Evolutionary conservation across 306 rosid genomes (phyloP).

Genomic region (Vigna reflexopilosa): DNA sequence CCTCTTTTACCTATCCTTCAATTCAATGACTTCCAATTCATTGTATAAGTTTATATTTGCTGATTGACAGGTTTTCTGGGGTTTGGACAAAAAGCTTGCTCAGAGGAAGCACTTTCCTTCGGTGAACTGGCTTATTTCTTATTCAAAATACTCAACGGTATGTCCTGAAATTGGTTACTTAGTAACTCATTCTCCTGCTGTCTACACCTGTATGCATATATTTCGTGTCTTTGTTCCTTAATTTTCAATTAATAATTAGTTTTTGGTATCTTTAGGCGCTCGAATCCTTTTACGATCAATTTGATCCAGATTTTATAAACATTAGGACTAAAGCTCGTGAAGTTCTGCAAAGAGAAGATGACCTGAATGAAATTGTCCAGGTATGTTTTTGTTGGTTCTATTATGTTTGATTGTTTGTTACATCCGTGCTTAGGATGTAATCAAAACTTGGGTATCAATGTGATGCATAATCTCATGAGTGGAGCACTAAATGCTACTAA

Average conservation of each 20-base stretch:
- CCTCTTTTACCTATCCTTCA: background rate
- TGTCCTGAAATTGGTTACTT: conserved; percentile 45
- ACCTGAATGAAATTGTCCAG: conserved; percentile 97
- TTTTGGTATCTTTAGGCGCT: conserved; percentile 69
- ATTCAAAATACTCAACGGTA: conserved; percentile 92
- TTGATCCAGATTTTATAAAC: conserved; percentile 95
- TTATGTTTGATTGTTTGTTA: conserved; percentile 21
- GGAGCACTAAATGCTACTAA: conserved; percentile 33
- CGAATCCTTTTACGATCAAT: conserved; percentile 91
- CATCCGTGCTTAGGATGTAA: background rate
- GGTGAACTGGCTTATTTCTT: conserved; percentile 99
- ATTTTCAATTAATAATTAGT: conserved; percentile 6
- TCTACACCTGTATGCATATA: conserved; percentile 35
- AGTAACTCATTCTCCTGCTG: conserved; percentile 18
- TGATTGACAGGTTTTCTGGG: conserved; percentile 93
- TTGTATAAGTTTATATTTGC: conserved; percentile 24
- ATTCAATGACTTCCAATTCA: conserved; percentile 26
- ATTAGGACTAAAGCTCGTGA: conserved; percentile 99
- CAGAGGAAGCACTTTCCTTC: conserved; percentile 99
- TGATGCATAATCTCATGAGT: conserved; percentile 24
- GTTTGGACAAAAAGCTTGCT: conserved; percentile 98
- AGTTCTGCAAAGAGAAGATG: conserved; percentile 97
- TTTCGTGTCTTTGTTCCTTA: conserved; percentile 24
- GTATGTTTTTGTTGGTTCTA: conserved; percentile 51
- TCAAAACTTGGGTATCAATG: conserved; percentile 33